Base-by-base conservation (phyloP, 2,329 filamentous ascomycete species). In the Sphaerulina vaccinii region DNA sequence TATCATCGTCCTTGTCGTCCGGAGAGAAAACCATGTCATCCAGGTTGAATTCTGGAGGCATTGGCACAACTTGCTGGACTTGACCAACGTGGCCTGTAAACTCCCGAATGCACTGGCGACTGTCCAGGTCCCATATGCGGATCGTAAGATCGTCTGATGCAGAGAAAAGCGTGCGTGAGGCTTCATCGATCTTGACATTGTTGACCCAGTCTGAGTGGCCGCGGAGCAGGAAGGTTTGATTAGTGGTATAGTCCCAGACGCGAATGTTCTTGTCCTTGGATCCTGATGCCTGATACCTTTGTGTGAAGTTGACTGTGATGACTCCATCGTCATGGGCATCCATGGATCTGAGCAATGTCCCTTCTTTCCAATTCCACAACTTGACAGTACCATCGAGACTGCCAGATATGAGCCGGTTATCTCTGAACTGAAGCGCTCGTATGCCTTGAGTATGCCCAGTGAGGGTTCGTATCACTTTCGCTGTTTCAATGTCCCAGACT, bases 171-270 rank as follows among this genome's bases (percentile, higher is more conserved):
- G 91, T 96, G 11, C 89, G 85, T 10, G 64, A 67, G 9, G 65
- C 53, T 43, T 85, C 80, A 68, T 99, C 90, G 32, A 99, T 82
- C 60, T 87, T 86, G 24, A 97, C 92, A n/a, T 88, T 86, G 71
- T 99, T 99, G 63, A 99, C 91, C 88, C 92, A 97, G 69, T 97
- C 91, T 0, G 79, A 83, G 68, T 99, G 93, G 7, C 91, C 92
- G 19, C 85, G 84, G 10, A 99, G 78, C 45, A 83, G 80, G 61
- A 87, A 95, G 0, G 86, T 87, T 47, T 88, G 85, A 68, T 89
- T 90, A 52, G 64, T 44, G 10, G 37, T 42, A 23, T 44, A 27
- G 95, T 96, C 92, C 81, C 92, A 96, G 39, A 99, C 85, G 68
- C 92, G 90, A 70, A 97, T 86, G 1, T 86, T 92, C 68, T 84